Evolutionary conservation across 148 eudicot genomes (phyloP).

Genomic region (Chenopodium berlandieri): DNA sequence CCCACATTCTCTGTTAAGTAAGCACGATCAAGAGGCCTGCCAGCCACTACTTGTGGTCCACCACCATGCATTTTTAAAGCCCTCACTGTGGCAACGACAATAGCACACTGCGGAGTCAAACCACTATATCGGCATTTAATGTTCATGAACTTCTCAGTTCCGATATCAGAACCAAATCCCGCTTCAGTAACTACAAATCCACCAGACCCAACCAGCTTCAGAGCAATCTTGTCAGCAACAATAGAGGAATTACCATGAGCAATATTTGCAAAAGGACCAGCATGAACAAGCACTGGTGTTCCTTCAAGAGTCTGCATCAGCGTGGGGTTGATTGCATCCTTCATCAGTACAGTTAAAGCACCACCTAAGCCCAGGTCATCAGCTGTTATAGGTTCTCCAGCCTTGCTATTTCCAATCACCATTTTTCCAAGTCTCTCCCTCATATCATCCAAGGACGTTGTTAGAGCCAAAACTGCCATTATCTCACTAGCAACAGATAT

Average conservation of each 20-base stretch:
- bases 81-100: slow-evolving; percentile 92
- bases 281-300: slow-evolving; percentile 97
- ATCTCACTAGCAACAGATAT: slow-evolving; percentile 99
- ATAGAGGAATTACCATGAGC: slow-evolving; percentile 98
- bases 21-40: slow-evolving; percentile 86
- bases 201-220: slow-evolving; percentile 93
- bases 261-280: slow-evolving; percentile 97
- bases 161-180: slow-evolving; percentile 97
- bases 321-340: slow-evolving; percentile 97
- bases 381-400: slow-evolving; percentile 91
- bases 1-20: slow-evolving; percentile 84
- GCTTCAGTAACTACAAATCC: slow-evolving; percentile 98
- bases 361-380: slow-evolving; percentile 98
- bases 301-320: slow-evolving; percentile 99
- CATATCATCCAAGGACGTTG: slow-evolving; percentile 89
- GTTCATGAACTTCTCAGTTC: slow-evolving; percentile 98
- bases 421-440: slow-evolving; percentile 96
- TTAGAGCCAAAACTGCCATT: slow-evolving; percentile 98
- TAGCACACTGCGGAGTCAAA: slow-evolving; percentile 88
- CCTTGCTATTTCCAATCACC: slow-evolving; percentile 93
- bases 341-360: slow-evolving; percentile 92
- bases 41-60: slow-evolving; percentile 91
- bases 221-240: slow-evolving; percentile 93
- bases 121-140: slow-evolving; percentile 99
- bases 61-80: slow-evolving; percentile 99